phyloP scores from a whole-genome alignment of 495 filamentous ascomycete species.

The Aspergillus cristatus region DNA sequence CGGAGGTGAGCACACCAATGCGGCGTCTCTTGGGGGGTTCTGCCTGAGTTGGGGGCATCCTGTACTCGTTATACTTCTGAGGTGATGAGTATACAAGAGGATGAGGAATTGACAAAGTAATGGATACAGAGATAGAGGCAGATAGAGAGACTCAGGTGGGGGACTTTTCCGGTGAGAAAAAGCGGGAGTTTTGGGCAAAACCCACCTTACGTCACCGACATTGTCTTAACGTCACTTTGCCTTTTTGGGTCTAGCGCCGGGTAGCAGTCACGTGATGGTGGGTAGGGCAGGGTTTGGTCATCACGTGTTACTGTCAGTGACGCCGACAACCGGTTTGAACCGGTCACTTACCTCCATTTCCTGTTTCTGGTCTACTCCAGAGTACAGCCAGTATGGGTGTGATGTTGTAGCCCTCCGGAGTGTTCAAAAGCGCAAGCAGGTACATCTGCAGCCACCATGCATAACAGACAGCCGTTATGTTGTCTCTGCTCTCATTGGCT shows the following conservation, averaged over 20 bases:
- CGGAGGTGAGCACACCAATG: slow-evolving; percentile 93
- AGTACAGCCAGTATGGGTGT: too few species aligned
- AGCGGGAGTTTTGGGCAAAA: too few species aligned
- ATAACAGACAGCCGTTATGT: too few species aligned
- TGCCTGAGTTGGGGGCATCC: slow-evolving; percentile 26
- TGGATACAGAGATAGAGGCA: slow-evolving; percentile 7
- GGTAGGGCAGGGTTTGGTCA: slow-evolving; percentile 4
- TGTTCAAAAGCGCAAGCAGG: too few species aligned
- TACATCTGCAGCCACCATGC: too few species aligned
- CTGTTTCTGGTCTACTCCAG: too few species aligned
- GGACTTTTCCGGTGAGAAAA: slow-evolving; percentile 39
- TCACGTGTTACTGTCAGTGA: slow-evolving; percentile 7
- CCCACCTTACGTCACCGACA: slow-evolving; percentile 28
- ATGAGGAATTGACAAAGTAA: background rate
- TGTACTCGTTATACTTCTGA: slow-evolving; percentile 6
- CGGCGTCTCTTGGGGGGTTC: slow-evolving; percentile 55
- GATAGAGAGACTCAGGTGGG: slow-evolving; percentile 6
- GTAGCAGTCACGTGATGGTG: slow-evolving; percentile 7
- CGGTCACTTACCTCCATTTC: too few species aligned
- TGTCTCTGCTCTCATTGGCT: too few species aligned
- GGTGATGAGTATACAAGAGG: slow-evolving; percentile 5
- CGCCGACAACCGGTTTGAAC: too few species aligned
- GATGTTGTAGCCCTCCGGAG: too few species aligned
- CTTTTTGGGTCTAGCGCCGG: slow-evolving; percentile 6
- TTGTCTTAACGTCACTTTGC: background rate